Base-by-base conservation (phyloP, 2,329 filamentous ascomycete genomes). In the Torrubiellomyces zombiae region DNA sequence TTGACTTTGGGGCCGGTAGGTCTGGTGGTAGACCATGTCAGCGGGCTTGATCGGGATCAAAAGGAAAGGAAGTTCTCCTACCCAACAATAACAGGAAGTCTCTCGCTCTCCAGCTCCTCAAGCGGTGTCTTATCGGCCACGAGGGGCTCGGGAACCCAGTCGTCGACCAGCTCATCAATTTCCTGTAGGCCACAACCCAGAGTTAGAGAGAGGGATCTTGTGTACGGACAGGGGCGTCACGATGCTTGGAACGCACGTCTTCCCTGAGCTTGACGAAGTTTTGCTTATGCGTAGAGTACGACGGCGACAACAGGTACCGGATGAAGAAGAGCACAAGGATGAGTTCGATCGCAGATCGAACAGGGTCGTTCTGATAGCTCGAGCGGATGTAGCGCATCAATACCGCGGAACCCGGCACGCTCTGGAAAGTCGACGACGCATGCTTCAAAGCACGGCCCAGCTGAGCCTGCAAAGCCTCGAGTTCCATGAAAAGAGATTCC, bases 321-420 rank as follows among this genome's bases (percentile, higher is more conserved):
- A 98, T 77, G 34, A 91, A 91, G 56, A 98, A 98, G 27, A 98
- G 70, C 39, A 98, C 80, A 31, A 98, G 64, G 37, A 95, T 74
- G 25, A 98, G 61, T 55, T 98, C 89, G 38, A 98, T 81, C 19
- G 81, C 82, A 26, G 82, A 92, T 27, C 91, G 77, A 28, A 95
- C 72, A 7, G 89, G 89, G 43, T 98, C 89, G 47, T 98, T 78
- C 57, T 98, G 89, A 58, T 98, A 95, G 48, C 83, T 93, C 29
- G 83, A 93, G 51, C 81, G 81, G 47, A 98, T 83, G 55, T 98
- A 98, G 34, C 89, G 80, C 39, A 92, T 69, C 42, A 95, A 63
- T 39, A 98, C 93, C 20, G 86, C 80, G 16, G 86, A 95, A 26
- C 89, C 89, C 16, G 89, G 91, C 19, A 98, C 67, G 44, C 78